Percentiles rank a stretch among this genome's conserved stretches.
Conservation (phyloP, 495 filamentous ascomycete genomes). For the Arthonia radiata region DNA sequence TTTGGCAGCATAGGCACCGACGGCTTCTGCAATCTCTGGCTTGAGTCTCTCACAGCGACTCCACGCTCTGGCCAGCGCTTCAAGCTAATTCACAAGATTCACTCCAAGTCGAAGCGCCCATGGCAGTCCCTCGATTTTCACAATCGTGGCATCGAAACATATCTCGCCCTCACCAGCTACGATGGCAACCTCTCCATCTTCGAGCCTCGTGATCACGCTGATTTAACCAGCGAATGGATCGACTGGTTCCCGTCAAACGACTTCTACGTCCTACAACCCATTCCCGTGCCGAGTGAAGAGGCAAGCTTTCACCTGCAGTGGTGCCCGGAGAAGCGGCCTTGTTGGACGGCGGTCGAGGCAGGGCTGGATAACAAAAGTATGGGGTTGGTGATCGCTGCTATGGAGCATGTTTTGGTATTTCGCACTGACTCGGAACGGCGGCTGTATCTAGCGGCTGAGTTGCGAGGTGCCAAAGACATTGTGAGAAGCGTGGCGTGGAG, state of each 20-base stretch:
- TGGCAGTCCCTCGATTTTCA: conserved; percentile 64
- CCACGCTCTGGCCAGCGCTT: conserved; percentile 55
- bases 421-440: conserved; percentile 36
- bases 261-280: conserved; percentile 33
- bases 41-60: conserved; percentile 54
- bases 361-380: conserved; percentile 50
- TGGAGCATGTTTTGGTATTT: conserved; percentile 57
- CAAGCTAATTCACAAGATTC: conserved; percentile 31
- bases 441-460: conserved; percentile 58
- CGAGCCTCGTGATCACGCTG: conserved; percentile 72
- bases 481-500: conserved; percentile 91
- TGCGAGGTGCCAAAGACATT: conserved; percentile 41
- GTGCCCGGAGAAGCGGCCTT: conserved; percentile 57
- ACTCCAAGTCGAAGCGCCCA: conserved; percentile 30
- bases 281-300: conserved; percentile 49
- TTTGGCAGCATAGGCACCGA: conserved; percentile 58
- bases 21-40: conserved; percentile 70
- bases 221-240: conserved; percentile 20
- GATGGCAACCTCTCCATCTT: conserved; percentile 57
- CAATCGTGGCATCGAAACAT: conserved; percentile 44
- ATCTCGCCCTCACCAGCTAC: conserved; percentile 57
- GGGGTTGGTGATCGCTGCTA: conserved; percentile 57
- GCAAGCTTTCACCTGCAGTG: conserved; percentile 65
- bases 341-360: conserved; percentile 48
- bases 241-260: conserved; percentile 53